These are phyloP conservation scores for Penicillium janthinellum DNA, from an alignment of 2,329 filamentous ascomycete species.

Conservation along the genomic window DNA sequence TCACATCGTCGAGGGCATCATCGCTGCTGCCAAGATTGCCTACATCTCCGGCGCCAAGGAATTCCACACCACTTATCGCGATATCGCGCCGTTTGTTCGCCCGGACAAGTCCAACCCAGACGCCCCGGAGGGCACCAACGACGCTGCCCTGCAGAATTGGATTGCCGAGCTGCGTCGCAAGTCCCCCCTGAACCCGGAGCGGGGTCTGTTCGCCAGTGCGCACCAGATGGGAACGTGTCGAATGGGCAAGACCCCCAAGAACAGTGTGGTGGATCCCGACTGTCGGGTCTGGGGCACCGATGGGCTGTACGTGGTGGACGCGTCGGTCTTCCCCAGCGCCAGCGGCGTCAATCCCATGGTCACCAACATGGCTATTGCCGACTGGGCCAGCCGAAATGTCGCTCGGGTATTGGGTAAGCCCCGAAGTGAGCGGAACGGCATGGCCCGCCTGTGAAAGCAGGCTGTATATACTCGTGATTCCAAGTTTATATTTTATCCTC, in stretches of 20 bases:
- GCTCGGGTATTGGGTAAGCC: constrained; percentile 32
- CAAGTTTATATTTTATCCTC: background rate
- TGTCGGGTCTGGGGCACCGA: constrained; percentile 52
- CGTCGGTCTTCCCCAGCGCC: constrained; percentile 54
- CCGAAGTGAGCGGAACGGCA: constrained; percentile 13
- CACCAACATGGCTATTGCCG: constrained; percentile 54
- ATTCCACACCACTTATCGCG: constrained; percentile 68
- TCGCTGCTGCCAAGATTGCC: constrained; percentile 73
- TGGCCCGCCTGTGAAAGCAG: constrained; percentile 28
- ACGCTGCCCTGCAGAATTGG: constrained; percentile 58
- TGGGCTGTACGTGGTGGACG: constrained; percentile 52
- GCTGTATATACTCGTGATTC: background rate
- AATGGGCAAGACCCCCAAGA: constrained; percentile 47
- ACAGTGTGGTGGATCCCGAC: constrained; percentile 48
- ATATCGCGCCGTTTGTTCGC: constrained; percentile 65
- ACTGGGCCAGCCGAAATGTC: constrained; percentile 48
- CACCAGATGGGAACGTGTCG: constrained; percentile 57
- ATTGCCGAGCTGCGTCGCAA: constrained; percentile 50
- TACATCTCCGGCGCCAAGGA: constrained; percentile 80
- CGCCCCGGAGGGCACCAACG: constrained; percentile 52
- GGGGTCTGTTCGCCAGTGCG: constrained; percentile 46
- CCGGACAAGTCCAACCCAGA: constrained; percentile 27
- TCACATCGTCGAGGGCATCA: constrained; percentile 69
- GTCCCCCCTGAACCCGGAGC: constrained; percentile 52
- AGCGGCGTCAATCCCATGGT: constrained; percentile 57